phyloP scores from a whole-genome alignment of 1,284 basidiomycete species.

The Sporisorium reilianum region DNA sequence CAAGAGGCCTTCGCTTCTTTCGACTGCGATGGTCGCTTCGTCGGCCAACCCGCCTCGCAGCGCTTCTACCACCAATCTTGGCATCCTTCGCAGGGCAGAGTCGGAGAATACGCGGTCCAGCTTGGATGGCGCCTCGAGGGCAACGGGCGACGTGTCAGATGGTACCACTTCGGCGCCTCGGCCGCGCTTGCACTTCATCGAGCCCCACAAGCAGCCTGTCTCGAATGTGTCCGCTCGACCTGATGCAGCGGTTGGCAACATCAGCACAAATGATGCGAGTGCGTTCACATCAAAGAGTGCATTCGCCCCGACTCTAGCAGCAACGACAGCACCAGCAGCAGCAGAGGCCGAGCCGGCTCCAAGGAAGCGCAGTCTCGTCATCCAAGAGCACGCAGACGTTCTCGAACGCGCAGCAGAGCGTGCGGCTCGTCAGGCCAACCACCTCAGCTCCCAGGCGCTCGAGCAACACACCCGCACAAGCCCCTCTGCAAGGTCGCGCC shows the following conservation, averaged over 20 bases:
- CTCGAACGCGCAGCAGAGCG: conserved; percentile 49
- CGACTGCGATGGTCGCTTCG: conserved; percentile 24
- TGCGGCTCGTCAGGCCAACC: conserved; percentile 29
- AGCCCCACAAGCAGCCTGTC: conserved; percentile 20
- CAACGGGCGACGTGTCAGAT: conserved; percentile 4
- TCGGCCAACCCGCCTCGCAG: conserved; percentile 20
- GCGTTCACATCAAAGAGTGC: not conserved
- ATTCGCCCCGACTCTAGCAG: not conserved
- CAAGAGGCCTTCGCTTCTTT: conserved; percentile 27
- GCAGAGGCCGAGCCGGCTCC: conserved; percentile 13
- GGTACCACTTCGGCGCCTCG: conserved; percentile 1
- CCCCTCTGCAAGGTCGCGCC: conserved; percentile 9
- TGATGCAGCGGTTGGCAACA: not conserved
- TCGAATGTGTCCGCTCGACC: conserved; percentile 9
- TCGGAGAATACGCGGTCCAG: not conserved
- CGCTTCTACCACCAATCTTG: conserved; percentile 23
- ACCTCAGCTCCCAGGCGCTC: conserved; percentile 17
- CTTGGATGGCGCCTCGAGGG: conserved; percentile 2
- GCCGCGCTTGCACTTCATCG: conserved; percentile 42
- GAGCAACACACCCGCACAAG: conserved; percentile 24
- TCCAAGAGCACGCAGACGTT: conserved; percentile 48
- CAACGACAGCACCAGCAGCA: conserved; percentile 2
- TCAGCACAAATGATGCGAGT: not conserved
- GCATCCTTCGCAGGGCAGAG: conserved; percentile 30
- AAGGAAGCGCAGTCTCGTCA: conserved; percentile 47